Evolutionary conservation across 2,329 filamentous ascomycete genomes (phyloP), one percentile per base, ranked within the genome.

Genomic region (Rhinocladiella mackenziei): DNA sequence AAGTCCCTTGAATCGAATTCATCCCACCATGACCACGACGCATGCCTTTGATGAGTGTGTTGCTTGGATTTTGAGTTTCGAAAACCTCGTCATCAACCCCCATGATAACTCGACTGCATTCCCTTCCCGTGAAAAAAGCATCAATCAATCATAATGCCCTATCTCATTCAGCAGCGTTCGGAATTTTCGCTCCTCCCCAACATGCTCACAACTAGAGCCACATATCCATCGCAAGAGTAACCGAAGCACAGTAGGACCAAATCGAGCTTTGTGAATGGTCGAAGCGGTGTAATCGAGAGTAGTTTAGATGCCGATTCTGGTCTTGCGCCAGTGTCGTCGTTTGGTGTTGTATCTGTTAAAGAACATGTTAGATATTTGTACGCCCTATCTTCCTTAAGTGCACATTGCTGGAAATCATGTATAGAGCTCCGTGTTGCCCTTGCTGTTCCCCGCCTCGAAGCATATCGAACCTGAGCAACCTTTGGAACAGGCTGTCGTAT

Each of bases 241-340:
- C 7, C 11, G 23, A 22, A 5, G 14, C 17, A 20, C 17, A 19
- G 10, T 5, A 20, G 25, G 8, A 13, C 7, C 34, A 14, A 13
- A 6, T 41, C 5, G 31, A 20, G 17, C 11, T 35, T 13, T 14
- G 11, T 9, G 31, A 22, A 18, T 5, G 14, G 31, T n/a, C n/a
- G 20, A 9, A 3, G 6, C 13, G 36, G 2, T 18, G 9, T 35
- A n/a, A 15, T 20, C 8, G 37, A 4, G 33, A 77, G 69, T 73
- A 71, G 74, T 81, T 80, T 92, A 98, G 80, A 98, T 94, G 70
- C 89, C 89, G 76, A 98, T 88, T 71, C 89, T 86, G 71, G 92
- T 97, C 91, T 98, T 98, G 80, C 92, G 88, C 92, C 92, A 98
- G 74, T 98, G 92, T 77, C 92, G 86, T 75, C 92, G 81, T 87